Evolutionary conservation across 352 stramenopile genomes (phyloP).

Genomic region (Globisporangium cystogenes): DNA sequence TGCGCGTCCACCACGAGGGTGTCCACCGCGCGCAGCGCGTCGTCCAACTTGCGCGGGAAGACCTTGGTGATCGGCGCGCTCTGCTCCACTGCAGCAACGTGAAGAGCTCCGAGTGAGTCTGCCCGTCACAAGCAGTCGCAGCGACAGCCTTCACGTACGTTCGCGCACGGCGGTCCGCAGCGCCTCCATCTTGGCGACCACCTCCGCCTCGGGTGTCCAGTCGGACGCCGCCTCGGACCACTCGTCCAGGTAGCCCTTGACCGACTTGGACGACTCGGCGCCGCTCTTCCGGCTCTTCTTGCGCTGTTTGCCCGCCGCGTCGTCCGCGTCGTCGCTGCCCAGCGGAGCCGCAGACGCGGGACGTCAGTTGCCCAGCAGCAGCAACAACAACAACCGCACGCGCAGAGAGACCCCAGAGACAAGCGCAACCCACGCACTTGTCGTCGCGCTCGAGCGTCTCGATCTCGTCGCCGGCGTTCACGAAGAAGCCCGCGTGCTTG

Average conservation of each 20-base stretch:
- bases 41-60: constrained; percentile 75
- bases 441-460: constrained; percentile 56
- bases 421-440: constrained; percentile 5
- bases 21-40: constrained; percentile 72
- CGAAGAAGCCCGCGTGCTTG: constrained; percentile 86
- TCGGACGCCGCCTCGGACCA: constrained; percentile 60
- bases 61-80: constrained; percentile 68
- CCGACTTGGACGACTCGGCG: constrained; percentile 35
- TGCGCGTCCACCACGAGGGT: constrained; percentile 76
- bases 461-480: constrained; percentile 82
- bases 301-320: constrained; percentile 1
- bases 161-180: constrained; percentile 57
- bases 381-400: neutral
- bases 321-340: constrained; percentile 9
- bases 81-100: constrained; percentile 32
- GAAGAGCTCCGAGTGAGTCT: neutral
- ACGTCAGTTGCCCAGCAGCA: too few relatives aligned
- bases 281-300: constrained; percentile 43
- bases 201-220: constrained; percentile 53
- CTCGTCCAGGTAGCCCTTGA: constrained; percentile 63
- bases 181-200: constrained; percentile 47
- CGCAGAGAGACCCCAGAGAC: too few relatives aligned
- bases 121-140: too few relatives aligned
- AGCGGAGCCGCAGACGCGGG: neutral
- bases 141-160: constrained; percentile 25